Conservation (phyloP, 2,329 filamentous ascomycete species). For the Calonectria henricotiae region DNA sequence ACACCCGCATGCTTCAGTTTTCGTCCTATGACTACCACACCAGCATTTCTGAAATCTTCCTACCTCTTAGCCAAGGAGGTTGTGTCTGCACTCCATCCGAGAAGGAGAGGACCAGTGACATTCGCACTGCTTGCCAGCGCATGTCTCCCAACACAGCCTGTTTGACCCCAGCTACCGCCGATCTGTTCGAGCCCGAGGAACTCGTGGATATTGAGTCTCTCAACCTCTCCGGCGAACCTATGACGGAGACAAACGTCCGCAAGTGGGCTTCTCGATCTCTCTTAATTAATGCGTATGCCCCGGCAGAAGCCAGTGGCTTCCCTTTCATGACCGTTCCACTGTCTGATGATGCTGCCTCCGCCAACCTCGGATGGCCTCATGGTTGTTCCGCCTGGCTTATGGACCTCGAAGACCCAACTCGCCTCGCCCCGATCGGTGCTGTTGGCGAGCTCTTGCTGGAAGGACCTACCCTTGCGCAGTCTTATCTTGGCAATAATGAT, state of each 20-base stretch:
- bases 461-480: slow-evolving; percentile 4
- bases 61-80: slow-evolving; percentile 2
- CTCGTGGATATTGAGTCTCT: slow-evolving; percentile 23
- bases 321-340: slow-evolving; percentile 13
- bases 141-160: slow-evolving; percentile 16
- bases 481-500: slow-evolving; percentile 8
- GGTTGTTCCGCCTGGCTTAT: slow-evolving; percentile 38
- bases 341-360: slow-evolving; percentile 5
- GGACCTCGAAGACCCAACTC: slow-evolving; percentile 32
- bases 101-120: slow-evolving; percentile 10
- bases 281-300: slow-evolving; percentile 25
- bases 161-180: not conserved
- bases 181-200: slow-evolving; percentile 24
- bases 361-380: slow-evolving; percentile 36
- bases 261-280: slow-evolving; percentile 23
- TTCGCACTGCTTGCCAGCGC: slow-evolving; percentile 5
- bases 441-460: slow-evolving; percentile 23
- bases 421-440: slow-evolving; percentile 34
- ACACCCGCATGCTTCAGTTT: slow-evolving; percentile 11
- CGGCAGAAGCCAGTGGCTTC: slow-evolving; percentile 10
- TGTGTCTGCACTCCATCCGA: slow-evolving; percentile 15
- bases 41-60: slow-evolving; percentile 9
- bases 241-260: slow-evolving; percentile 6
- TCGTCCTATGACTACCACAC: slow-evolving; percentile 13
- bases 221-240: slow-evolving; percentile 20